Conservation (phyloP, 441 rosid genomes). For the Melastoma candidum region DNA sequence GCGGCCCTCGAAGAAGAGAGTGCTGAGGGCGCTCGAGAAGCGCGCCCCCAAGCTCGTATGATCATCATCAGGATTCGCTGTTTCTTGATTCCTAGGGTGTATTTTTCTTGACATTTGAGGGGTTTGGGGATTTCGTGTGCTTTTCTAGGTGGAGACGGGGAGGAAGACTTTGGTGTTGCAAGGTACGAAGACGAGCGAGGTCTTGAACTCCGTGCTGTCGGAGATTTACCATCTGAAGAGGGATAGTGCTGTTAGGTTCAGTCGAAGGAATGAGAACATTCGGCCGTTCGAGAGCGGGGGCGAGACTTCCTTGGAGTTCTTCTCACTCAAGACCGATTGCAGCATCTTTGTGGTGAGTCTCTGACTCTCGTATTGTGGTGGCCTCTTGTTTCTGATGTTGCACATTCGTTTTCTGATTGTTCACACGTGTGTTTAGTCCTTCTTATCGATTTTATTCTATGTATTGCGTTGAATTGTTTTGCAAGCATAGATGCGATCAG, state of each 20-base stretch:
- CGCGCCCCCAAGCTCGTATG: slow-evolving; percentile 75
- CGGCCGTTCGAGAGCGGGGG: slow-evolving; percentile 95
- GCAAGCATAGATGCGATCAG: no score
- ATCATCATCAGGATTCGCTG: not conserved
- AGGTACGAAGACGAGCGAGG: slow-evolving; percentile 73
- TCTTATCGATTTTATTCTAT: no score
- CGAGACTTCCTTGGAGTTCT: slow-evolving; percentile 85
- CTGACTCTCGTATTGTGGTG: not conserved
- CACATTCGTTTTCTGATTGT: no score
- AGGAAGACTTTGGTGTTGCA: slow-evolving; percentile 88
- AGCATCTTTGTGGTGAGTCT: slow-evolving; percentile 74
- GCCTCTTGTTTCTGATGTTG: not conserved
- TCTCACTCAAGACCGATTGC: slow-evolving; percentile 87
- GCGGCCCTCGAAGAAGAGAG: slow-evolving; percentile 44
- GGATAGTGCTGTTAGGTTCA: slow-evolving; percentile 57
- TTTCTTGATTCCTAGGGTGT: not conserved
- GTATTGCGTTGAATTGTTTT: no score
- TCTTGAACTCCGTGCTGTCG: slow-evolving; percentile 49
- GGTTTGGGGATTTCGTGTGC: not conserved
- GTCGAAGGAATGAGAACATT: slow-evolving; percentile 81
- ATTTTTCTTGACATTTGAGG: not conserved
- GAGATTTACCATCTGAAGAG: slow-evolving; percentile 70
- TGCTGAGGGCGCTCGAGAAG: slow-evolving; percentile 54
- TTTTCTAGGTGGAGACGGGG: slow-evolving; percentile 69
- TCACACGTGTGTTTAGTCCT: no score